A percentile compares a stretch with the other conserved stretches of the same genome.
phyloP scores from a whole-genome alignment of 306 rosid species.

The Vigna hirtella region DNA sequence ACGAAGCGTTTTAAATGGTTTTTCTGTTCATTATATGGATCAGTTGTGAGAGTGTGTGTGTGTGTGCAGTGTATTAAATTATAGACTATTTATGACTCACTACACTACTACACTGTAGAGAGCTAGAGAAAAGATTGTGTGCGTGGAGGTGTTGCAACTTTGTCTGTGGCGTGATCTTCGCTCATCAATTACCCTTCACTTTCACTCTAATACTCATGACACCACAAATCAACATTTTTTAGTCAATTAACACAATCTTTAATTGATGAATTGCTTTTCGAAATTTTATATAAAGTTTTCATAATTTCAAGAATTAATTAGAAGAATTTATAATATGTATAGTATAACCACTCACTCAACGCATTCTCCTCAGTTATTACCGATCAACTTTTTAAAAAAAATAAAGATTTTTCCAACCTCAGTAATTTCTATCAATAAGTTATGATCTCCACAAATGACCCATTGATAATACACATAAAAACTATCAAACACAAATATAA shows the following conservation, averaged over 20 bases:
- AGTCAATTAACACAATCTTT: too few relatives aligned
- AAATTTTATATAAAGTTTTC: too few relatives aligned
- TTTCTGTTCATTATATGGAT: background rate
- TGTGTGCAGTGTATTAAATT: background rate
- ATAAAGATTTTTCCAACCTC: too few relatives aligned
- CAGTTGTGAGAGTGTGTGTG: background rate
- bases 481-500: too few relatives aligned
- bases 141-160: background rate
- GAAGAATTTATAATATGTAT: too few relatives aligned
- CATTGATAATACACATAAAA: too few relatives aligned
- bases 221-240: background rate
- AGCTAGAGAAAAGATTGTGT: constrained; percentile 13
- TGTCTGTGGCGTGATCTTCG: background rate
- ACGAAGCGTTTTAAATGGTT: constrained; percentile 60
- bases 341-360: too few relatives aligned
- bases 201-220: background rate
- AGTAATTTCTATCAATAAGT: too few relatives aligned
- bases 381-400: too few relatives aligned
- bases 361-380: too few relatives aligned
- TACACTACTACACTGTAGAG: background rate
- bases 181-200: constrained; percentile 1
- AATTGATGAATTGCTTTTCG: too few relatives aligned
- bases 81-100: background rate
- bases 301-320: background rate
- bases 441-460: too few relatives aligned